Evolutionary conservation across 805 yeast species (phyloP).

Genomic region (Hanseniaspora valbyensis): DNA sequence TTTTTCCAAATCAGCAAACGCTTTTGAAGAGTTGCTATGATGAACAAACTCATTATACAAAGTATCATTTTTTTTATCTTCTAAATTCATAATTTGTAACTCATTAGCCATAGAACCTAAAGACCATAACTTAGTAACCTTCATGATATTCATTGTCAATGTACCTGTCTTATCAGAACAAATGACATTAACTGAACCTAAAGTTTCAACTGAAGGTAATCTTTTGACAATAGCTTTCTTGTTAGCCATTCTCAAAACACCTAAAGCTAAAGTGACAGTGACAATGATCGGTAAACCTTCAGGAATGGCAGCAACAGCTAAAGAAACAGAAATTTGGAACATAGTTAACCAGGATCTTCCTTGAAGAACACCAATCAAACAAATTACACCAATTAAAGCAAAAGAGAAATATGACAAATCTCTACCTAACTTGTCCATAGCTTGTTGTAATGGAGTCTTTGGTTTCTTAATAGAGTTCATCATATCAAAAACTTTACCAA

Average conservation of each 20-base stretch:
- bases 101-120: conserved; percentile 42
- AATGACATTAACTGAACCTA: conserved; percentile 87
- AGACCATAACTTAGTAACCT: conserved; percentile 75
- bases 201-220: conserved; percentile 87
- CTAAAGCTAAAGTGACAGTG: conserved; percentile 91
- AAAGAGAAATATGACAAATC: conserved; percentile 79
- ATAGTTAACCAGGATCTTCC: conserved; percentile 94
- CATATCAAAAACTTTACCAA: conserved; percentile 91
- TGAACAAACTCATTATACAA: conserved; percentile 33
- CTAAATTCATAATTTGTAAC: conserved; percentile 33
- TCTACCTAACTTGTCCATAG: conserved; percentile 92
- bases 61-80: conserved; percentile 33
- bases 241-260: conserved; percentile 92
- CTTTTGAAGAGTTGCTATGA: conserved; percentile 31
- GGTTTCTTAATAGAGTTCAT: conserved; percentile 93
- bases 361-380: conserved; percentile 77
- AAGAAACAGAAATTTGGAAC: conserved; percentile 93
- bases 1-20: conserved; percentile 37
- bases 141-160: conserved; percentile 82
- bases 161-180: conserved; percentile 91
- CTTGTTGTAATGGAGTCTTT: conserved; percentile 87
- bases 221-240: conserved; percentile 89
- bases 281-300: conserved; percentile 98
- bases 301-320: conserved; percentile 98
- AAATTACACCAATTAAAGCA: conserved; percentile 80